A percentile compares a stretch with the other conserved stretches of the same genome.
Evolutionary conservation across 1,139 yeast species (phyloP).

Genomic region (Hanseniaspora gamundiae): DNA sequence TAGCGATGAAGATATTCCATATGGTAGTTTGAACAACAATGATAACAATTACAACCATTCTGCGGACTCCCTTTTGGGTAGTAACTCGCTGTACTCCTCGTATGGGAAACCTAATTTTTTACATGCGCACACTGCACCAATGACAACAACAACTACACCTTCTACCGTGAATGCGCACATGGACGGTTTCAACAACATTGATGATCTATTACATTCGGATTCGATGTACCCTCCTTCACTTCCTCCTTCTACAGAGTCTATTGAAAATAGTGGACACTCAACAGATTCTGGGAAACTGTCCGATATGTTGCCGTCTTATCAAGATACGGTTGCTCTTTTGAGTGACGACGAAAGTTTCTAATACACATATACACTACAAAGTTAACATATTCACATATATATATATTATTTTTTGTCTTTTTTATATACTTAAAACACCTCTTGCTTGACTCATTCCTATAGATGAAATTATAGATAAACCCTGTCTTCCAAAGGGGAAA

Average conservation of each 20-base stretch:
- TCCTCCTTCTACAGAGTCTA: not conserved
- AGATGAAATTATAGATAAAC: conserved; percentile 70
- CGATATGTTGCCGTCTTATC: conserved; percentile 16
- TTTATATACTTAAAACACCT: conserved; percentile 23
- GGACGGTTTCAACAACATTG: conserved; percentile 12
- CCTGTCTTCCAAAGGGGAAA: conserved; percentile 91
- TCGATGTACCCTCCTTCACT: conserved; percentile 4
- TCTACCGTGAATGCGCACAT: not conserved
- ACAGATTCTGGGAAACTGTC: not conserved
- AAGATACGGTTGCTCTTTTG: conserved; percentile 13
- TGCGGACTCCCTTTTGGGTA: not conserved
- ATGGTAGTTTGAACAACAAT: conserved; percentile 9
- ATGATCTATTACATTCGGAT: conserved; percentile 9
- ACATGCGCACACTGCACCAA: no score
- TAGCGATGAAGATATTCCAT: conserved; percentile 6
- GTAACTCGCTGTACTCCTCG: no score
- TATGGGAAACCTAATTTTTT: no score
- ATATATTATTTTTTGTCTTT: not conserved
- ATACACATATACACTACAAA: no score
- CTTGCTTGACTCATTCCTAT: conserved; percentile 63
- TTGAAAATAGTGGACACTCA: not conserved
- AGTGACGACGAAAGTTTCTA: conserved; percentile 11
- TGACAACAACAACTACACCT: conserved; percentile 1
- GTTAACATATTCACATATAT: no score
- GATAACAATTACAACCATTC: not conserved